phyloP scores from a whole-genome alignment of 129 eudicot genomes.

The Artemisia argyi region DNA sequence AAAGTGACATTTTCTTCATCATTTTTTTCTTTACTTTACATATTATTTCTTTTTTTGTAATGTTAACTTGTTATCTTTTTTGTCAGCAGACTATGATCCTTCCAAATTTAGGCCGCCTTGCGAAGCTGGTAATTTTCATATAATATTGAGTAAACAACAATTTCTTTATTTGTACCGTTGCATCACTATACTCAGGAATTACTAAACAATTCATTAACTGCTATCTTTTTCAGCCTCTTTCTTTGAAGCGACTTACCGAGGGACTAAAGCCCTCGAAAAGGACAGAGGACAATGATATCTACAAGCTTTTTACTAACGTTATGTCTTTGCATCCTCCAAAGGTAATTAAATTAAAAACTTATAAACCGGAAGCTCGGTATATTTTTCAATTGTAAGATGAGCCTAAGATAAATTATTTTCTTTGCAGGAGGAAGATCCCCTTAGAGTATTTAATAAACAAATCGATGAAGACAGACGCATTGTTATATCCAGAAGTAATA shows the following conservation, averaged over 20 bases:
- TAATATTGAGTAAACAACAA: too few species aligned
- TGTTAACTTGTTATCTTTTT: slow-evolving; percentile 10
- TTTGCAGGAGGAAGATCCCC: slow-evolving; percentile 83
- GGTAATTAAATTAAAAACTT: slow-evolving; percentile 40
- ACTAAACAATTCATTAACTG: slow-evolving; percentile 1
- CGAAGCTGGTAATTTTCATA: slow-evolving; percentile 72
- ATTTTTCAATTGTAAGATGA: not conserved
- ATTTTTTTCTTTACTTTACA: too few species aligned
- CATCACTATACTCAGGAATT: too few species aligned
- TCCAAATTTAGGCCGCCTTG: slow-evolving; percentile 91
- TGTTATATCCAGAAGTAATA: slow-evolving; percentile 83
- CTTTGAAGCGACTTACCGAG: slow-evolving; percentile 82
- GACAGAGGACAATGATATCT: slow-evolving; percentile 63
- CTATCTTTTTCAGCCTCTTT: slow-evolving; percentile 62
- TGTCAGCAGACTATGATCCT: slow-evolving; percentile 85
- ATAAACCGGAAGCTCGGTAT: not conserved
- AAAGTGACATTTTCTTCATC: too few species aligned
- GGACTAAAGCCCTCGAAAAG: slow-evolving; percentile 65
- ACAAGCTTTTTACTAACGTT: slow-evolving; percentile 77
- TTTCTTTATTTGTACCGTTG: too few species aligned
- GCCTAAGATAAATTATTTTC: not conserved
- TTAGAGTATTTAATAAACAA: slow-evolving; percentile 68
- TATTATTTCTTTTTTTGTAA: not conserved
- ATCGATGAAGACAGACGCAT: slow-evolving; percentile 91
- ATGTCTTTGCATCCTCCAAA: slow-evolving; percentile 68